Percentiles rank a stretch among this genome's conserved stretches.
phyloP scores from a whole-genome alignment of 345 rosid genomes.

The Pseudoturritis turrita region DNA sequence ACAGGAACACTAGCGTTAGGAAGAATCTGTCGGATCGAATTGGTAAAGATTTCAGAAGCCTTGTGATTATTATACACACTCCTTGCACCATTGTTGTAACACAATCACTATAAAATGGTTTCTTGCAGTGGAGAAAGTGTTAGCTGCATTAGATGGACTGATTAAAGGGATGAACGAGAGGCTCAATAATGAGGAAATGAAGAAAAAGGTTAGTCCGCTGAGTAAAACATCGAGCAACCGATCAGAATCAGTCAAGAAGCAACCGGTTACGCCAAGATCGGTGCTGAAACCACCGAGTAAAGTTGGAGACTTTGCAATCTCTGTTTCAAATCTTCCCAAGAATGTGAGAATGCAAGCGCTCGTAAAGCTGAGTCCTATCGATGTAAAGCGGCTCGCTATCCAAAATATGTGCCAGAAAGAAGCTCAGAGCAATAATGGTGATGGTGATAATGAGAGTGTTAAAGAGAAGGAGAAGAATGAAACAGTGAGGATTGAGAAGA shows the following conservation, averaged over 20 bases:
- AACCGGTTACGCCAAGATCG: constrained; percentile 32
- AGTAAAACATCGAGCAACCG: neutral
- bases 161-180: constrained; percentile 43
- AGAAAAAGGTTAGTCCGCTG: constrained; percentile 11
- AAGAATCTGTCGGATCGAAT: constrained; percentile 37
- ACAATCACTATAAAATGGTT: neutral
- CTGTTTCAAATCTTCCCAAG: constrained; percentile 29
- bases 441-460: constrained; percentile 18
- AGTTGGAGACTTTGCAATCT: constrained; percentile 11
- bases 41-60: constrained; percentile 28
- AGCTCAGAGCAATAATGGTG: constrained; percentile 15
- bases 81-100: neutral
- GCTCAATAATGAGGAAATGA: constrained; percentile 33
- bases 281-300: constrained; percentile 24
- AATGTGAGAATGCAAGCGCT: constrained; percentile 45
- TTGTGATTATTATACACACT: neutral
- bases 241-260: constrained; percentile 18
- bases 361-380: constrained; percentile 62
- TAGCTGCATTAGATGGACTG: constrained; percentile 52
- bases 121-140: constrained; percentile 49
- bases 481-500: constrained; percentile 5
- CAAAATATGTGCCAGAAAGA: constrained; percentile 33
- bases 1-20: constrained; percentile 28
- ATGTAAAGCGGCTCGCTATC: constrained; percentile 45
- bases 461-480: constrained; percentile 27